Evolutionary conservation across 1,284 basidiomycete species (phyloP), one percentile per base, ranked within the genome.

Genomic region (Fomitopsis betulina): DNA sequence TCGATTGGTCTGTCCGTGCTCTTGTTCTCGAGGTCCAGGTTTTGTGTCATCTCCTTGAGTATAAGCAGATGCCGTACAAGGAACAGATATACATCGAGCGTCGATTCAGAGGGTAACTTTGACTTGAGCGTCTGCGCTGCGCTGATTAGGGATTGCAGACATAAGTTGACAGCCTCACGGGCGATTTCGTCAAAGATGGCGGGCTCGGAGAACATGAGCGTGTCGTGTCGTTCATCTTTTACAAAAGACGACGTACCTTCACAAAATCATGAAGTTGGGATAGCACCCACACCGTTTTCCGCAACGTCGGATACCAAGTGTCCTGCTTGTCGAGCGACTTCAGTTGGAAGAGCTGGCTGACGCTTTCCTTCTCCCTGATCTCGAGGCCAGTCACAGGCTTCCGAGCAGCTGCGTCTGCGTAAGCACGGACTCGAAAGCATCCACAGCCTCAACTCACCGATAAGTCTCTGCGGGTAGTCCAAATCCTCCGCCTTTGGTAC

Each of bases 171-270:
- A 0, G 94, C 92, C 73, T 97, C 94, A 71, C 94, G 91, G 0
- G 95, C 93, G 49, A 97, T 90, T 68, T 97, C 95, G 67, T 93
- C 89, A 63, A 96, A 98, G 60, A 97, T 95, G 1, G 86, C 88
- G 17, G 89, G 86, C 93, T 96, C 58, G 53, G 39, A 17, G 19
- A 38, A n/a, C 27, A 21, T 51, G 57, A 49, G 38, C 19, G 1
- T 43, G 40, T n/a, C n/a, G n/a, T n/a, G n/a, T n/a, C 17, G 54
- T 12, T 37, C 12, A 3, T 12, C 13, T 12, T 43, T 56, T 50
- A 35, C 23, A 35, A 19, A 33, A 12, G 39, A 35, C 21, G 2
- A 25, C 54, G 27, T 69, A 94, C 94, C 78, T 96, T 93, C 57
- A 97, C 90, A 68, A 91, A 96, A 58, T 93, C 88, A 65, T 93